These are phyloP conservation scores for Lachancea dasiensis DNA, from an alignment of 805 yeast species.

Conservation along the genomic window DNA sequence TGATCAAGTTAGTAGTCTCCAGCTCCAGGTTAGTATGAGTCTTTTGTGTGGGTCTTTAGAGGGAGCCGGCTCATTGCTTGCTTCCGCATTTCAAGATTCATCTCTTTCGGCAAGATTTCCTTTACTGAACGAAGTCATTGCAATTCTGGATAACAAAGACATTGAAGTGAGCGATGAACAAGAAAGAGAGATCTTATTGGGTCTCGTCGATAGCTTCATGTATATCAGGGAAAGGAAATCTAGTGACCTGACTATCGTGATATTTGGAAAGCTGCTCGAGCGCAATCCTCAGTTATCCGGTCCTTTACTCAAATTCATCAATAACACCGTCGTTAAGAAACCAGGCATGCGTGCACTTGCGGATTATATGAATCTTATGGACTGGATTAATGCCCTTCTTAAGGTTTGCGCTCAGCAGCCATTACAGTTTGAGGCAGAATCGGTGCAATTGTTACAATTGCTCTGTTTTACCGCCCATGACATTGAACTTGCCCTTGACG, in stretches of 20 bases:
- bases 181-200: slow-evolving; percentile 30
- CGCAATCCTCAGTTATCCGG: slow-evolving; percentile 32
- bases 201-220: slow-evolving; percentile 43
- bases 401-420: slow-evolving; percentile 20
- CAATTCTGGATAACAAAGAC: slow-evolving; percentile 15
- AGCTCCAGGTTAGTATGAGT: background rate
- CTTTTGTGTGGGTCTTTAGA: slow-evolving; percentile 16
- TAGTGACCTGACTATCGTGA: slow-evolving; percentile 36
- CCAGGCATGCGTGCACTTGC: slow-evolving; percentile 45
- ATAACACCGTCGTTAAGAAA: slow-evolving; percentile 26
- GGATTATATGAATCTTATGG: slow-evolving; percentile 51
- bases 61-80: slow-evolving; percentile 16
- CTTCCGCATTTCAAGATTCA: slow-evolving; percentile 18
- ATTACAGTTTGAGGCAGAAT: slow-evolving; percentile 24
- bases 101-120: slow-evolving; percentile 23
- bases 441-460: slow-evolving; percentile 38
- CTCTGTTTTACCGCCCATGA: slow-evolving; percentile 30
- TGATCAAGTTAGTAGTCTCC: too few relatives aligned
- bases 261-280: slow-evolving; percentile 36
- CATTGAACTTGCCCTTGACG: slow-evolving; percentile 23
- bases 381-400: slow-evolving; percentile 46
- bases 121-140: slow-evolving; percentile 22
- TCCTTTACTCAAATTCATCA: slow-evolving; percentile 37
- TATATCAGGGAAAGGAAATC: slow-evolving; percentile 48
- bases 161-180: slow-evolving; percentile 12